These are phyloP conservation scores for Pseudogymnoascus destructans DNA, from an alignment of 2,329 filamentous ascomycete species.

Conservation along the genomic window DNA sequence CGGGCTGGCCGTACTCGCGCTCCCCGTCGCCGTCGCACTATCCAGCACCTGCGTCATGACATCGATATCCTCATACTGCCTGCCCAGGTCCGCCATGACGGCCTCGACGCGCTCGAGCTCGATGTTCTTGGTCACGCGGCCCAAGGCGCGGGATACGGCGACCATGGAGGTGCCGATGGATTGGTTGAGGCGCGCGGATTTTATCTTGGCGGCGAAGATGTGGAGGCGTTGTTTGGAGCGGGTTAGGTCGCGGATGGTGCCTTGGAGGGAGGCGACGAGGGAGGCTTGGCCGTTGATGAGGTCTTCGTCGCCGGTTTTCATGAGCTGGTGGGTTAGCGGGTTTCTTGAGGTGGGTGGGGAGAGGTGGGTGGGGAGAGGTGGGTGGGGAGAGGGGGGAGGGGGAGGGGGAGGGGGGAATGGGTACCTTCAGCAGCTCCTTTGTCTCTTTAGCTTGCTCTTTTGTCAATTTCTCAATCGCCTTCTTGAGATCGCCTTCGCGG, in stretches of 20 bases:
- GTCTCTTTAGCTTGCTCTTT: background rate
- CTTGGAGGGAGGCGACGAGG: slow-evolving; percentile 4
- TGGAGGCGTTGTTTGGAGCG: background rate
- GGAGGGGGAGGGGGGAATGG: background rate
- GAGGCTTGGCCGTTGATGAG: slow-evolving; percentile 7
- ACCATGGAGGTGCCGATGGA: background rate
- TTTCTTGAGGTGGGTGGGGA: no score
- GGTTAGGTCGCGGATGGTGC: background rate
- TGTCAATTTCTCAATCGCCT: background rate
- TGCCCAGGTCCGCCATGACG: slow-evolving; percentile 54
- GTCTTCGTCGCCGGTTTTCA: slow-evolving; percentile 9
- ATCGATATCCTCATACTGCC: slow-evolving; percentile 38
- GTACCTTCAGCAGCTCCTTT: background rate
- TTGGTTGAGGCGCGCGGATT: slow-evolving; percentile 1
- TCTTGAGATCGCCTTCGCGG: background rate
- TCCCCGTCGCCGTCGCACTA: slow-evolving; percentile 69
- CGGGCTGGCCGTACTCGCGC: slow-evolving; percentile 59
- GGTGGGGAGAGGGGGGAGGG: background rate
- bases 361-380: background rate
- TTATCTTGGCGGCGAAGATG: slow-evolving; percentile 7
- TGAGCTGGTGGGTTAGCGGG: slow-evolving; percentile 4
- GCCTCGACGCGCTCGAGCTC: slow-evolving; percentile 21
- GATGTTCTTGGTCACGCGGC: background rate
- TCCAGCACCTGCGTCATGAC: slow-evolving; percentile 48
- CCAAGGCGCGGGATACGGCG: background rate